Conservation (phyloP, 2,329 filamentous ascomycete genomes). For the Aspergillus carbonarius region DNA sequence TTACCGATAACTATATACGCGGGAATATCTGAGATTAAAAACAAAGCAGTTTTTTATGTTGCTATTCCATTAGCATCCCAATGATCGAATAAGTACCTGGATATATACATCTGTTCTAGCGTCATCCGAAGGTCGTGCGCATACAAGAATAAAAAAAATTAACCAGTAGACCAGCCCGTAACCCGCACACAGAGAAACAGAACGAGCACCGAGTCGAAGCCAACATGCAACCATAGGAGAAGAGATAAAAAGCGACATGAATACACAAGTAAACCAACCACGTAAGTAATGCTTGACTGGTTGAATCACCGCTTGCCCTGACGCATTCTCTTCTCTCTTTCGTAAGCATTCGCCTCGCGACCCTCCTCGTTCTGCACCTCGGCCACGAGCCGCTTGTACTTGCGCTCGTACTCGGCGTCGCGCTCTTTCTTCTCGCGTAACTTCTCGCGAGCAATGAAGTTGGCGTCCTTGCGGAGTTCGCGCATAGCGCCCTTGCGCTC, state of each 20-base stretch:
- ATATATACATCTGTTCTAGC: neutral
- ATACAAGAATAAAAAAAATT: neutral
- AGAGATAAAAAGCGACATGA: neutral
- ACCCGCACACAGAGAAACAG: slow-evolving; percentile 9
- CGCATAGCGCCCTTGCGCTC: slow-evolving; percentile 93
- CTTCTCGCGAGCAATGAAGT: slow-evolving; percentile 88
- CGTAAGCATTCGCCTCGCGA: slow-evolving; percentile 80
- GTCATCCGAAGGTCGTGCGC: neutral
- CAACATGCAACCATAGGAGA: neutral
- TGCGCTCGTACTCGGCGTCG: slow-evolving; percentile 93
- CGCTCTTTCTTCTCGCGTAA: slow-evolving; percentile 88
- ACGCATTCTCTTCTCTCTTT: slow-evolving; percentile 75
- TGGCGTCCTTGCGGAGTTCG: slow-evolving; percentile 91
- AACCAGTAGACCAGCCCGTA: neutral
- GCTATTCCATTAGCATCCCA: neutral
- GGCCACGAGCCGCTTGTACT: slow-evolving; percentile 85
- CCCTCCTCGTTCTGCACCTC: slow-evolving; percentile 97
- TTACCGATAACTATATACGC: neutral
- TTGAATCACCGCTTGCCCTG: slow-evolving; percentile 58
- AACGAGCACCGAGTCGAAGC: neutral
- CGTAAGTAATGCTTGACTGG: too few relatives aligned
- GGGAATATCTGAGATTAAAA: neutral
- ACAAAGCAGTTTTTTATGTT: neutral
- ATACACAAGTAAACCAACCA: neutral
- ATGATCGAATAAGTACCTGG: neutral